Percentiles rank a stretch among this genome's conserved stretches.
phyloP scores from a whole-genome alignment of 2,329 filamentous ascomycete species.

The Epichloe coenophiala region DNA sequence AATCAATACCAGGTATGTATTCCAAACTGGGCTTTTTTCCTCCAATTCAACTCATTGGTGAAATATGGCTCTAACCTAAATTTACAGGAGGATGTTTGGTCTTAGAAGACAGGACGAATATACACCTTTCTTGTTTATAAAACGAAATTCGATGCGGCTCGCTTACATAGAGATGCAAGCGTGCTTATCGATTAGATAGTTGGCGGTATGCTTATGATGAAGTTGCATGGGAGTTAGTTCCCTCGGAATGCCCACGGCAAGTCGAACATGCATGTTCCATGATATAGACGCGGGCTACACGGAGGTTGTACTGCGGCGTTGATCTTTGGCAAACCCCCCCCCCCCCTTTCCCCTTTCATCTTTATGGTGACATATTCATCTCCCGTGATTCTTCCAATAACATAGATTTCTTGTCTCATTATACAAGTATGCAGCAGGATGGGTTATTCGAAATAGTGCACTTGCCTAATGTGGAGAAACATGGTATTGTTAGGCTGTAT shows the following conservation, averaged over 20 bases:
- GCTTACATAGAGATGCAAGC: background rate
- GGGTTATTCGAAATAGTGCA: background rate
- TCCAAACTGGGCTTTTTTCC: background rate
- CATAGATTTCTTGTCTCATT: background rate
- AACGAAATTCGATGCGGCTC: background rate
- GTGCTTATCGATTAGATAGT: background rate
- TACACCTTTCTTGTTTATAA: background rate
- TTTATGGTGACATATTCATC: background rate
- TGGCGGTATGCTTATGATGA: constrained; percentile 1
- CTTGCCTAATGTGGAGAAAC: no score
- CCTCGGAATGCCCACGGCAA: no score
- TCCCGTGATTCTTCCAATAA: background rate
- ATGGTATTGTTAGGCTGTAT: no score
- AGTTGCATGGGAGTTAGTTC: background rate
- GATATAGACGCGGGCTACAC: no score
- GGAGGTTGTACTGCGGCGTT: background rate
- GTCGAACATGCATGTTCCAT: no score
- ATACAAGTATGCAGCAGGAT: background rate
- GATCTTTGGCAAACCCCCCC: background rate
- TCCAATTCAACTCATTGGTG: background rate
- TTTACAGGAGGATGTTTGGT: constrained; percentile 57
- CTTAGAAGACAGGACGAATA: constrained; percentile 23
- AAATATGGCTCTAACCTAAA: background rate
- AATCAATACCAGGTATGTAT: constrained; percentile 83
- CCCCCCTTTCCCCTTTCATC: no score